A percentile compares a stretch with the other conserved stretches of the same genome.
These are phyloP conservation scores for Blastocystis sp. DNA, from an alignment of 352 stramenopile genomes.

Conservation along the genomic window DNA sequence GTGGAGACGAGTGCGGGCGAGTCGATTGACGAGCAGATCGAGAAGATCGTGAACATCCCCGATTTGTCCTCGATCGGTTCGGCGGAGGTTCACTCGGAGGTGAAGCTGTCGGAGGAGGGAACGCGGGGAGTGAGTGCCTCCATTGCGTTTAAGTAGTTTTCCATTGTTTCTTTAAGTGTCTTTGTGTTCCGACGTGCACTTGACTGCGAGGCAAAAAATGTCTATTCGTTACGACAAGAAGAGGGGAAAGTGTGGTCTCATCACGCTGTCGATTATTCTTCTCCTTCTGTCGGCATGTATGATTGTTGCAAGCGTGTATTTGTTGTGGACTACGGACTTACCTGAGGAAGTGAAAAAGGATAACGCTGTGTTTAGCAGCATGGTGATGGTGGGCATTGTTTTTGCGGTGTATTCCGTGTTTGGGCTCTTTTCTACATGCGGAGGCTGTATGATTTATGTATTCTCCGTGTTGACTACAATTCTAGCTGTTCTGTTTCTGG, in stretches of 20 bases:
- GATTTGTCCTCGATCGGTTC: not conserved
- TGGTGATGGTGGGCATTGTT: not conserved
- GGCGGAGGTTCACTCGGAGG: not conserved
- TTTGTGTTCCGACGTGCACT: slow-evolving; percentile 14
- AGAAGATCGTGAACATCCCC: slow-evolving; percentile 25
- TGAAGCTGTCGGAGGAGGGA: not conserved
- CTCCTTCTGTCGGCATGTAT: not conserved
- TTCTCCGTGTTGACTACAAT: slow-evolving; percentile 16
- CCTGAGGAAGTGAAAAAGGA: not conserved
- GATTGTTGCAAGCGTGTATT: not conserved
- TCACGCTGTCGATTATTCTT: not conserved
- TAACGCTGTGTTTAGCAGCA: not conserved
- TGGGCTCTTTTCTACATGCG: slow-evolving; percentile 16
- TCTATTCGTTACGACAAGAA: slow-evolving; percentile 11
- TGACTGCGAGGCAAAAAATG: not conserved
- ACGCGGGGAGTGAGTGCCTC: not conserved
- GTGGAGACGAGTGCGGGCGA: not conserved
- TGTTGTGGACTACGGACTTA: too few relatives aligned
- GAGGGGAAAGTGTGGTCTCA: slow-evolving; percentile 3
- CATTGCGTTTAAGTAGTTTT: too few relatives aligned
- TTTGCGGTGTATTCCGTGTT: not conserved
- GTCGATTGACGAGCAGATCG: slow-evolving; percentile 25
- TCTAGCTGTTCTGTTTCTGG: slow-evolving; percentile 4
- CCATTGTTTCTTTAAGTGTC: not conserved
- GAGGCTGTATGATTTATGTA: slow-evolving; percentile 22